Evolutionary conservation across 768 basidiomycete species (phyloP), one percentile per base, ranked within the genome.

Genomic region (Podaxis sp.): DNA sequence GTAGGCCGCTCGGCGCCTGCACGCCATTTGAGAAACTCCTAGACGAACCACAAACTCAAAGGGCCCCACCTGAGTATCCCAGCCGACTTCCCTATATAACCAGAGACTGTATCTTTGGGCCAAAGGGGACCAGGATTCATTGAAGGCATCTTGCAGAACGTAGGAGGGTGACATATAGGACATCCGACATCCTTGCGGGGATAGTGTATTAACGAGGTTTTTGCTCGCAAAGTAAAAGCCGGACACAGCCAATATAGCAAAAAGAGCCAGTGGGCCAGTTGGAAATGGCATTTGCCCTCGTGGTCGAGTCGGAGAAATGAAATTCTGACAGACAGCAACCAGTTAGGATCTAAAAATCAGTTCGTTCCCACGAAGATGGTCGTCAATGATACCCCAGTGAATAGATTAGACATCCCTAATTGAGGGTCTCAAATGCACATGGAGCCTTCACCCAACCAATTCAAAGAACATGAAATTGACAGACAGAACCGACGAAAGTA

Each of bases 121-220:
- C 11, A 96, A 78, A 2, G 87, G 85, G 24, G 89, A 88, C 87
- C 90, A 89, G 2, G 83, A 77, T 15, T 76, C 66, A 68, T 93
- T 82, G 67, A 95, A 89, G 40, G 79, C 81, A 7, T 81, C 70
- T 66, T 96, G 88, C 37, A 86, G 80, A 17, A 93, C 73, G 73
- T 99, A 99, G 0, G 91, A 90, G 2, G 96, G 96, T 2, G 86
- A 91, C 95, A 96, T 97, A 82, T 87, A 95, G 57, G 93, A 94
- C 95, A 98, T 98, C 40, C 90, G 85, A 75, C 95, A 98, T 84
- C 92, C 93, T 81, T 94, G 91, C 4, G 91, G 91, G 0, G 93
- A 94, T 58, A 93, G 78, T 38, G 75, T 78, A 44, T 76, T 68
- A 26, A 77, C 73, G n/a, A 81, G 73, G 67, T 84, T 78, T 17